Percentiles rank a stretch among this genome's conserved stretches.
phyloP scores from a whole-genome alignment of 108 stramenopile species.

The Fragilaria crotonensis region DNA sequence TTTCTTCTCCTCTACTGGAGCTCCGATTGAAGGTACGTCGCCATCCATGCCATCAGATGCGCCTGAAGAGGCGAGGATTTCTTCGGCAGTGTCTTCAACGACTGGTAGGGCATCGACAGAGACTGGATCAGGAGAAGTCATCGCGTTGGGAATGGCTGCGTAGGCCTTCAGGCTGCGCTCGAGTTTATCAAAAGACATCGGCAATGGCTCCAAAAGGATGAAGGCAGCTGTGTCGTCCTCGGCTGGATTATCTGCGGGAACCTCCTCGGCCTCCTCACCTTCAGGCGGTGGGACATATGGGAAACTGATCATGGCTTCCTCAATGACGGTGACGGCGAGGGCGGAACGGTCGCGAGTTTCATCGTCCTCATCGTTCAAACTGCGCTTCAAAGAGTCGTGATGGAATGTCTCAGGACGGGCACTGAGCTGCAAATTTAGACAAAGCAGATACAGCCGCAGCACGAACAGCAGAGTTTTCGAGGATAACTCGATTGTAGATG shows the following conservation, averaged over 20 bases:
- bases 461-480: slow-evolving; percentile 90
- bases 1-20: slow-evolving; percentile 11
- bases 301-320: slow-evolving; percentile 53
- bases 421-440: slow-evolving; percentile 81
- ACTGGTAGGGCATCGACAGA: slow-evolving; percentile 66
- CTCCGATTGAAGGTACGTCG: background rate
- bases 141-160: slow-evolving; percentile 43
- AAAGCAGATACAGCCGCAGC: slow-evolving; percentile 90
- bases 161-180: slow-evolving; percentile 79
- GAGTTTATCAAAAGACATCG: slow-evolving; percentile 78
- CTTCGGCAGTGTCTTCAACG: slow-evolving; percentile 67
- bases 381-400: slow-evolving; percentile 77
- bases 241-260: slow-evolving; percentile 45
- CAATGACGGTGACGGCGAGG: slow-evolving; percentile 60
- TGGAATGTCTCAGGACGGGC: slow-evolving; percentile 78
- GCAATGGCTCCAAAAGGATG: slow-evolving; percentile 67
- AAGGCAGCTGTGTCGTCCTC: slow-evolving; percentile 50
- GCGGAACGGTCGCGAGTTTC: slow-evolving; percentile 93
- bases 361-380: slow-evolving; percentile 87
- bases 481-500: slow-evolving; percentile 95
- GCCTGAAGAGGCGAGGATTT: slow-evolving; percentile 9
- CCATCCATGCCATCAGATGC: slow-evolving; percentile 8
- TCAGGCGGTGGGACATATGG: slow-evolving; percentile 59
- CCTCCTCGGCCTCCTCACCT: slow-evolving; percentile 37
- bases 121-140: slow-evolving; percentile 49